Evolutionary conservation across 2,329 filamentous ascomycete genomes (phyloP).

Genomic region (Fusarium sp.): DNA sequence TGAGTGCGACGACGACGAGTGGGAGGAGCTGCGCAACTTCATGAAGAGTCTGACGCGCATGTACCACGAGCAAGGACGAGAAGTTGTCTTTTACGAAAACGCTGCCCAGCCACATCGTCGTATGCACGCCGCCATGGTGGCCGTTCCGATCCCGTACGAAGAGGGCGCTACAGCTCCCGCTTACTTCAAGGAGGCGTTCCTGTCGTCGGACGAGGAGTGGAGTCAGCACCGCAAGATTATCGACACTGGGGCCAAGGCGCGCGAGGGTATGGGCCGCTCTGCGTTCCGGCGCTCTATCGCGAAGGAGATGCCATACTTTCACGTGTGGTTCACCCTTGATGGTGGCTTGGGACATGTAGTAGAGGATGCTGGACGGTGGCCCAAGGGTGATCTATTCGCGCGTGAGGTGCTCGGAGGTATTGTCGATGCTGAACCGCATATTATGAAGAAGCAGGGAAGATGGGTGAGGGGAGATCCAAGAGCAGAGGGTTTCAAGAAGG

Average conservation of each 20-base stretch:
- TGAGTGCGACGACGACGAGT: constrained; percentile 99
- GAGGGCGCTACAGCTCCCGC: constrained; percentile 92
- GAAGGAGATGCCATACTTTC: constrained; percentile 98
- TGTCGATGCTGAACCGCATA: constrained; percentile 81
- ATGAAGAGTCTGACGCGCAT: constrained; percentile 96
- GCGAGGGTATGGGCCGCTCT: constrained; percentile 74
- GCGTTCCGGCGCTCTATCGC: constrained; percentile 86
- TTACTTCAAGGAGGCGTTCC: constrained; percentile 94
- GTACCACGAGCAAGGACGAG: constrained; percentile 92
- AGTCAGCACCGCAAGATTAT: constrained; percentile 94
- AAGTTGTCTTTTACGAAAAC: constrained; percentile 98
- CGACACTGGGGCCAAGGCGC: constrained; percentile 76
- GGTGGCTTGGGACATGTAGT: constrained; percentile 93
- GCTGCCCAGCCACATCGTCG: constrained; percentile 83
- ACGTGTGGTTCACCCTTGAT: constrained; percentile 94
- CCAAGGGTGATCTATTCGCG: constrained; percentile 90
- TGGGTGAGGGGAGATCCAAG: constrained; percentile 79
- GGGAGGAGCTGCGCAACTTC: constrained; percentile 99
- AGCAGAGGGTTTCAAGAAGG: constrained; percentile 81
- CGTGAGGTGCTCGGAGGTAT: constrained; percentile 93
- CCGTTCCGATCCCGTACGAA: constrained; percentile 87
- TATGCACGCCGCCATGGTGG: constrained; percentile 86
- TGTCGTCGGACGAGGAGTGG: constrained; percentile 92
- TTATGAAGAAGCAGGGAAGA: constrained; percentile 89
- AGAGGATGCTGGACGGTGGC: constrained; percentile 87